These are phyloP conservation scores for Amphirosellinia nigrospora DNA, from an alignment of 495 filamentous ascomycete genomes.

Conservation along the genomic window DNA sequence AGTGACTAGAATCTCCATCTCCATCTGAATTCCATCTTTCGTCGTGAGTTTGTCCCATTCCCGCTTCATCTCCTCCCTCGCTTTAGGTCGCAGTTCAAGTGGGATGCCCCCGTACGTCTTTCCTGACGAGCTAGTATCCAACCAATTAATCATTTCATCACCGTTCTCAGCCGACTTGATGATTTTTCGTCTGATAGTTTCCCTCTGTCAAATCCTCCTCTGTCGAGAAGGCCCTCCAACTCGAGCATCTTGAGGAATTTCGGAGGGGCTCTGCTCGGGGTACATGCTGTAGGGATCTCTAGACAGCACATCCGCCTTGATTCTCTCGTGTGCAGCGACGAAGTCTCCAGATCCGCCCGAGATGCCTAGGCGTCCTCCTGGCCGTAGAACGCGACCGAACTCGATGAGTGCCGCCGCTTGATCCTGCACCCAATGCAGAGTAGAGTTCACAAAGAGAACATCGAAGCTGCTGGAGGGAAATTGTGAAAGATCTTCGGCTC, in stretches of 20 bases:
- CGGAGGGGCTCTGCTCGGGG: constrained; percentile 1
- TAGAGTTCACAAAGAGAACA: constrained; percentile 30
- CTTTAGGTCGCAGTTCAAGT: constrained; percentile 23
- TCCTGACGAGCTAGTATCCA: constrained; percentile 33
- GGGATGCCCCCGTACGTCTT: constrained; percentile 33
- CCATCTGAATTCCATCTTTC: constrained; percentile 29
- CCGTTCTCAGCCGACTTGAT: constrained; percentile 2
- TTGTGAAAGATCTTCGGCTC: constrained; percentile 29
- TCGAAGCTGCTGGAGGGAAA: constrained; percentile 27
- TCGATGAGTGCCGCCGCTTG: constrained; percentile 13
- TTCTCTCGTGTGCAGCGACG: constrained; percentile 4
- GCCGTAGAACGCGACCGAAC: neutral
- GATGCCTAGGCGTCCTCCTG: constrained; percentile 12
- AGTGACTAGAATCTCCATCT: constrained; percentile 22
- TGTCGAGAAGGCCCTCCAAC: constrained; percentile 6
- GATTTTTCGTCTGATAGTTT: neutral
- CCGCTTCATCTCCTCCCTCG: constrained; percentile 31
- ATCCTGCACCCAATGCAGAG: constrained; percentile 30
- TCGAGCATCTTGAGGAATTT: neutral
- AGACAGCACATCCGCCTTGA: constrained; percentile 10
- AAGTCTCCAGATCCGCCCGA: constrained; percentile 10
- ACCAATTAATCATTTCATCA: constrained; percentile 30
- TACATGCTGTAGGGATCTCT: constrained; percentile 1
- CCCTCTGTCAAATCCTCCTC: neutral
- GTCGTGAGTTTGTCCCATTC: constrained; percentile 28